Conservation (phyloP, 495 filamentous ascomycete species). For the Tuber microsphaerosporum region DNA sequence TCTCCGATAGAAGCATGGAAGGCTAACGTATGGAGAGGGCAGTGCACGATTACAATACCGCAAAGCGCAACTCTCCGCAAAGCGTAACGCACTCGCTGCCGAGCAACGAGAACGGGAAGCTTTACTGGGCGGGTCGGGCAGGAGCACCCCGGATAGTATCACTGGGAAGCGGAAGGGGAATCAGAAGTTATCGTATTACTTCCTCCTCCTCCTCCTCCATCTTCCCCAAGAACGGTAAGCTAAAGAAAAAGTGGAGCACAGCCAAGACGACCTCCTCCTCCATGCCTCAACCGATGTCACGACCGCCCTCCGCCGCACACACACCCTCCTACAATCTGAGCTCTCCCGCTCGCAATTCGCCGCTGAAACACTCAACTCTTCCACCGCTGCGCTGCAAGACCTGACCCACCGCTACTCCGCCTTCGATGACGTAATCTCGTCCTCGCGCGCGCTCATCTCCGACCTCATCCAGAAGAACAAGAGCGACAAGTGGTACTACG, state of each 20-base stretch:
- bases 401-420: conserved; percentile 70
- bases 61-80: conserved; percentile 62
- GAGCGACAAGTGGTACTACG: conserved; percentile 93
- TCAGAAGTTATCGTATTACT: conserved; percentile 8
- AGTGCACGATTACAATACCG: conserved; percentile 72
- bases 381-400: conserved; percentile 68
- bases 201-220: background rate
- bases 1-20: conserved; percentile 14
- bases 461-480: conserved; percentile 80
- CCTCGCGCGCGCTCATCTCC: conserved; percentile 64
- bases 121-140: conserved; percentile 53
- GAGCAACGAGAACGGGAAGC: conserved; percentile 69
- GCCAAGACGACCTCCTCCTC: conserved; percentile 61
- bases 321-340: conserved; percentile 73
- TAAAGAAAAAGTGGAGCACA: conserved; percentile 37
- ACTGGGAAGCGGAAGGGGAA: conserved; percentile 26
- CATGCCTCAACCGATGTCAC: conserved; percentile 78
- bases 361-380: conserved; percentile 73
- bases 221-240: conserved; percentile 4
- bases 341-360: conserved; percentile 80
- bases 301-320: conserved; percentile 70
- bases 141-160: conserved; percentile 41
- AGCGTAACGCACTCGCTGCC: conserved; percentile 45
- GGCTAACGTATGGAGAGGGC: conserved; percentile 11
- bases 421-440: conserved; percentile 67